Evolutionary conservation across 208 protist genomes (phyloP).

Genomic region (Strigomonas culicis): DNA sequence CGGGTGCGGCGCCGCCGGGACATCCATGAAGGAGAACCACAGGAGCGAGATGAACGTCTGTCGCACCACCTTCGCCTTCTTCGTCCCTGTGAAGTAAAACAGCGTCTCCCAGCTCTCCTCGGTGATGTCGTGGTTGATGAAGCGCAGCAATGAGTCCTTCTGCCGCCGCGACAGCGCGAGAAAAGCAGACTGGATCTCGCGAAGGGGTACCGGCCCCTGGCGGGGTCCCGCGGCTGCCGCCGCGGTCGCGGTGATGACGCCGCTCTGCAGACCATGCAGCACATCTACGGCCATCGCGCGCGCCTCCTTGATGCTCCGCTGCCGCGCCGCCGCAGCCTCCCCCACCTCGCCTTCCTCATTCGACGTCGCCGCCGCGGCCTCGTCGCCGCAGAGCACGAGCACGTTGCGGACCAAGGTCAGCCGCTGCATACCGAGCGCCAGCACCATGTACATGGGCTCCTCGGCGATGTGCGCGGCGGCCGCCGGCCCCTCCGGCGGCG

Average conservation of each 20-base stretch:
- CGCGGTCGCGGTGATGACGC: too few relatives aligned
- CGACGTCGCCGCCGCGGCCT: neutral
- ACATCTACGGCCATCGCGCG: slow-evolving; percentile 37
- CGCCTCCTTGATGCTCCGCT: slow-evolving; percentile 16
- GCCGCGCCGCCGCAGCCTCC: too few relatives aligned
- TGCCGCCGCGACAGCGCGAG: too few relatives aligned
- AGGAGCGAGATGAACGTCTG: slow-evolving; percentile 49
- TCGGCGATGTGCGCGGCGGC: neutral
- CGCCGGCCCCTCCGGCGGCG: slow-evolving; percentile 1
- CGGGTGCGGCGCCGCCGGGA: too few relatives aligned
- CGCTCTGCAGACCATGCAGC: slow-evolving; percentile 17
- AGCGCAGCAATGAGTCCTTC: too few relatives aligned
- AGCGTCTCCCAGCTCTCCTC: slow-evolving; percentile 62
- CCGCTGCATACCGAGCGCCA: slow-evolving; percentile 24
- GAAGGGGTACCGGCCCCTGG: neutral
- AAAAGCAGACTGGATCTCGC: too few relatives aligned
- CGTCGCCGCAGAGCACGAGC: neutral
- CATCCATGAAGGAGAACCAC: neutral
- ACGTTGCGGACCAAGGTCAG: slow-evolving; percentile 19
- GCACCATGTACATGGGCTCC: slow-evolving; percentile 3
- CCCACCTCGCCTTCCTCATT: too few relatives aligned
- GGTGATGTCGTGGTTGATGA: slow-evolving; percentile 21
- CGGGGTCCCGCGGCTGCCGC: neutral
- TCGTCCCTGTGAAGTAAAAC: slow-evolving; percentile 24
- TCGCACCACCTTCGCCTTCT: slow-evolving; percentile 41